A percentile compares a stretch with the other conserved stretches of the same genome.
Evolutionary conservation across 768 basidiomycete species (phyloP).

Genomic region (Panus rudis): DNA sequence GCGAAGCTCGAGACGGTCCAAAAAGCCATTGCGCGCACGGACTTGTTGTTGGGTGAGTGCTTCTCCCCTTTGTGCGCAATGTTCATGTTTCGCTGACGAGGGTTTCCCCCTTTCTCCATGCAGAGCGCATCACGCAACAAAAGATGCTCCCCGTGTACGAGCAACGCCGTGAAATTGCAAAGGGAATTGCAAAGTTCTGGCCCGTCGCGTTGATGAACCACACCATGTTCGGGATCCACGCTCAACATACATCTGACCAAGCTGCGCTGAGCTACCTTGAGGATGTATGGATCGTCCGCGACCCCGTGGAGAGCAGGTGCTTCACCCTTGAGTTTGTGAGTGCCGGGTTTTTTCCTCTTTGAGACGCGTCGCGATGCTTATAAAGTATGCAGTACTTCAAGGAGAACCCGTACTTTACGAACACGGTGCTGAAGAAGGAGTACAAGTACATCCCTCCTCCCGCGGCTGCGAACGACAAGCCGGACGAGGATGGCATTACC

Average conservation of each 20-base stretch:
- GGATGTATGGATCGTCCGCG: slow-evolving; percentile 77
- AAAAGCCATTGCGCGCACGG: slow-evolving; percentile 63
- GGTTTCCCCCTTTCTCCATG: slow-evolving; percentile 4
- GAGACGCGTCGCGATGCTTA: not conserved
- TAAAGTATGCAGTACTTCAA: slow-evolving; percentile 58
- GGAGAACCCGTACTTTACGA: slow-evolving; percentile 77
- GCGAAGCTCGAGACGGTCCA: slow-evolving; percentile 58
- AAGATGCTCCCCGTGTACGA: slow-evolving; percentile 57
- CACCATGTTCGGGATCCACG: slow-evolving; percentile 51
- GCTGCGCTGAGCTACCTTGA: slow-evolving; percentile 78
- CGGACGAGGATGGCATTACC: slow-evolving; percentile 71
- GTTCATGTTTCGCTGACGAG: not conserved
- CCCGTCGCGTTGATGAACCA: slow-evolving; percentile 79
- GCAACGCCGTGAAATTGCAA: slow-evolving; percentile 60
- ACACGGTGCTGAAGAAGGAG: slow-evolving; percentile 74
- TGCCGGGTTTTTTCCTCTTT: slow-evolving; percentile 15
- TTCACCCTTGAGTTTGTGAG: slow-evolving; percentile 88
- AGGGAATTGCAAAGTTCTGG: slow-evolving; percentile 76
- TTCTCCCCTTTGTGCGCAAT: not conserved
- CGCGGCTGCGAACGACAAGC: slow-evolving; percentile 44
- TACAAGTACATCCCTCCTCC: slow-evolving; percentile 63
- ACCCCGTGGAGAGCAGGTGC: slow-evolving; percentile 67
- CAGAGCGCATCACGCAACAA: slow-evolving; percentile 61
- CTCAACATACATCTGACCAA: slow-evolving; percentile 70
- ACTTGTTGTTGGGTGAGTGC: slow-evolving; percentile 63